phyloP scores from a whole-genome alignment of 192 early-diverging fungal species.

The Coemansia sp. region DNA sequence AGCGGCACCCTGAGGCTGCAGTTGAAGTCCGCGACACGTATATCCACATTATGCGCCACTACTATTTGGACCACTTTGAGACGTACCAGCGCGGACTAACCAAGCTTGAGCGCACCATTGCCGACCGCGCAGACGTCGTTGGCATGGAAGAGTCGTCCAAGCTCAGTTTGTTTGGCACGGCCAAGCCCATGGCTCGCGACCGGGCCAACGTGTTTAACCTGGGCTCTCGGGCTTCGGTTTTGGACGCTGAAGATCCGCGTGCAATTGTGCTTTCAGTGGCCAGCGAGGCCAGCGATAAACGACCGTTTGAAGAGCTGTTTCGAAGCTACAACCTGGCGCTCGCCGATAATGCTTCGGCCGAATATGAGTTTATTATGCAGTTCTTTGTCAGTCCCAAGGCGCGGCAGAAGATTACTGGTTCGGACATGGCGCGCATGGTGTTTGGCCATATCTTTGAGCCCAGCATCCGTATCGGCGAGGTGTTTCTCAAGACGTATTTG shows the following conservation, averaged over 20 bases:
- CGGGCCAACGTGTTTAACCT: constrained; percentile 83
- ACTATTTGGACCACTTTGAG: constrained; percentile 89
- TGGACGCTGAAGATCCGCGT: constrained; percentile 75
- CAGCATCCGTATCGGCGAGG: constrained; percentile 46
- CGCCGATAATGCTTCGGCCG: constrained; percentile 91
- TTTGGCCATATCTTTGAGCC: constrained; percentile 91
- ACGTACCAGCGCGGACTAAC: constrained; percentile 75
- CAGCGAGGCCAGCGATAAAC: constrained; percentile 36
- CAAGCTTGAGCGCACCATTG: constrained; percentile 72
- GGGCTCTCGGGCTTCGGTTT: constrained; percentile 75
- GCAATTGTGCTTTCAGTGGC: constrained; percentile 69
- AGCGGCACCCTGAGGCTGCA: constrained; percentile 84
- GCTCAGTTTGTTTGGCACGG: constrained; percentile 69
- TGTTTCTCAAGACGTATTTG: constrained; percentile 66
- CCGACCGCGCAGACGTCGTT: constrained; percentile 83
- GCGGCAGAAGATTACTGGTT: constrained; percentile 57
- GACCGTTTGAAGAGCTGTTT: constrained; percentile 85
- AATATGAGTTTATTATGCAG: constrained; percentile 89
- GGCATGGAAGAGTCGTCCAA: constrained; percentile 82
- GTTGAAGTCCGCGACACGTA: constrained; percentile 85
- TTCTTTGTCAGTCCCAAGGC: constrained; percentile 80
- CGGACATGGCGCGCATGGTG: constrained; percentile 64
- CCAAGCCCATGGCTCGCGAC: constrained; percentile 72
- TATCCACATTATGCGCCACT: constrained; percentile 78
- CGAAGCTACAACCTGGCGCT: constrained; percentile 88